Conservation (phyloP, 768 basidiomycete genomes). For the Artomyces pyxidatus region DNA sequence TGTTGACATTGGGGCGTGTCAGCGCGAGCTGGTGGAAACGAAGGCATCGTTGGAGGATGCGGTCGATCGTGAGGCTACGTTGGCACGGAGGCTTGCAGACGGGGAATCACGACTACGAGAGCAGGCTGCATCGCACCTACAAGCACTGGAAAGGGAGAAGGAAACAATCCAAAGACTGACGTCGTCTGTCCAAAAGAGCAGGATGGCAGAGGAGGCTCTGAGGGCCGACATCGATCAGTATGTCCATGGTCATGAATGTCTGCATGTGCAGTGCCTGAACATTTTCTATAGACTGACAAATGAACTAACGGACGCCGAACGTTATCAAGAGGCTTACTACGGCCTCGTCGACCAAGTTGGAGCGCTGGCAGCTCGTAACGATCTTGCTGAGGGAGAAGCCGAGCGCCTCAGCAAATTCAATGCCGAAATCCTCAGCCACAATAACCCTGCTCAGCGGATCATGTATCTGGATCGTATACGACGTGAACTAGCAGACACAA, state of each 20-base stretch:
- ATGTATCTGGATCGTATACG: constrained; percentile 81
- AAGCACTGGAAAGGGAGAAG: constrained; percentile 23
- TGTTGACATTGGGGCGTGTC: constrained; percentile 15
- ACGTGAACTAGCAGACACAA: constrained; percentile 68
- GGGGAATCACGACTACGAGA: constrained; percentile 23
- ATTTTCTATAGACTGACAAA: constrained; percentile 27
- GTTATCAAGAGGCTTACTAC: constrained; percentile 66
- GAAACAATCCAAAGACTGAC: constrained; percentile 40
- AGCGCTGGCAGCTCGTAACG: constrained; percentile 58
- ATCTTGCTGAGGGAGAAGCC: constrained; percentile 75
- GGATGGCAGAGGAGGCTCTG: constrained; percentile 61
- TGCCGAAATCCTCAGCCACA: constrained; percentile 77
- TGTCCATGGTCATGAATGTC: constrained; percentile 18
- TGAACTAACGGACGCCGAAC: constrained; percentile 53
- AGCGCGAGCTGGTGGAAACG: constrained; percentile 18
- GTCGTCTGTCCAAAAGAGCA: constrained; percentile 42
- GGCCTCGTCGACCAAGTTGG: constrained; percentile 56
- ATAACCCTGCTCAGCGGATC: constrained; percentile 80
- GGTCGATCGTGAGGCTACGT: constrained; percentile 16
- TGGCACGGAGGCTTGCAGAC: constrained; percentile 21
- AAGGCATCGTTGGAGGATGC: constrained; percentile 14
- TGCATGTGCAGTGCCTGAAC: background rate
- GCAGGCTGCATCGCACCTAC: constrained; percentile 24
- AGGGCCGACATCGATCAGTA: constrained; percentile 63
- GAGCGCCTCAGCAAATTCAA: constrained; percentile 72